A percentile compares a stretch with the other conserved stretches of the same genome.
These are phyloP conservation scores for Tolypocladium album DNA, from an alignment of 2,329 filamentous ascomycete genomes.

Conservation along the genomic window DNA sequence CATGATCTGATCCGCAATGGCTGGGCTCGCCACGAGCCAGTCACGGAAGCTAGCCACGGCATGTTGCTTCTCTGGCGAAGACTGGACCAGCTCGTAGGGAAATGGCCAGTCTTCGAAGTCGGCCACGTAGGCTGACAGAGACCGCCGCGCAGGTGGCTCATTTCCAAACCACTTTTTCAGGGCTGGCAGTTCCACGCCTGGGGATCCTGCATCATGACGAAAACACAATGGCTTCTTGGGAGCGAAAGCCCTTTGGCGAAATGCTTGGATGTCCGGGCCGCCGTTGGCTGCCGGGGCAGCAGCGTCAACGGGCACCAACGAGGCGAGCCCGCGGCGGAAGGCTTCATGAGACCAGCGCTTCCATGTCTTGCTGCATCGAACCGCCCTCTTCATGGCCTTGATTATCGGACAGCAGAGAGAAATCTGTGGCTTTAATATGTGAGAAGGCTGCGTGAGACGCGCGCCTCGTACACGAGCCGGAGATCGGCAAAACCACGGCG, in stretches of 20 bases:
- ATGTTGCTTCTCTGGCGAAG: conserved; percentile 6
- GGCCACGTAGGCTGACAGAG: conserved; percentile 17
- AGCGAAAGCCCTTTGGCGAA: conserved; percentile 41
- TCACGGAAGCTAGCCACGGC: conserved; percentile 14
- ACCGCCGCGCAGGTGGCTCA: neutral
- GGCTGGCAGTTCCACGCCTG: conserved; percentile 33
- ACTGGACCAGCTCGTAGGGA: conserved; percentile 27
- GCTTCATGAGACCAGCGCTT: conserved; percentile 1
- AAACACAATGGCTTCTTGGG: conserved; percentile 39
- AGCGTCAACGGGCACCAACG: conserved; percentile 1
- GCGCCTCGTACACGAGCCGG: conserved; percentile 1
- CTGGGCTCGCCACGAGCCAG: conserved; percentile 14
- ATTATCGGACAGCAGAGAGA: neutral
- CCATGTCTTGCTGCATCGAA: neutral
- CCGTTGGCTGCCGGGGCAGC: conserved; percentile 5
- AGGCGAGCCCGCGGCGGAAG: neutral
- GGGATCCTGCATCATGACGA: conserved; percentile 31
- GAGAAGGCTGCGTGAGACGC: neutral
- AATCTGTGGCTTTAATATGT: neutral
- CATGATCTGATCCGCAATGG: conserved; percentile 17
- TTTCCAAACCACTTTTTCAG: conserved; percentile 47
- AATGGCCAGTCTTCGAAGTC: conserved; percentile 19
- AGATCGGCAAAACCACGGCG: conserved; percentile 12
- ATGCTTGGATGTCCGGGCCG: conserved; percentile 26
- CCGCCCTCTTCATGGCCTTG: conserved; percentile 2